Conservation (phyloP, 75 land plant genomes). For the Pinus tabuliformis region DNA sequence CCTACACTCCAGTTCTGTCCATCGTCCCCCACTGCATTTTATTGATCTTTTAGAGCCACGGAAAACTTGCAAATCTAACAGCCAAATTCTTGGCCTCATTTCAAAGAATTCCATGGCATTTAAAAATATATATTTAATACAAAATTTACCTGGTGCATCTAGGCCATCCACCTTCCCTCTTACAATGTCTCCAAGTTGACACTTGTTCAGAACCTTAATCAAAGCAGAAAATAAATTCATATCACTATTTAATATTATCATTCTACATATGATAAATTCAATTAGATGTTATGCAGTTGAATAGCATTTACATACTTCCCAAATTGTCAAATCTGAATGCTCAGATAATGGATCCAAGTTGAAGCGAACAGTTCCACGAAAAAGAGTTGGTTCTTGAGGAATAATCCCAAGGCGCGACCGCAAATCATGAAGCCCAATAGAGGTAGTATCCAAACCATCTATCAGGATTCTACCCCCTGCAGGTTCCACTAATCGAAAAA, state of each 20-base stretch:
- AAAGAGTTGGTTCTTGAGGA: slow-evolving; percentile 55
- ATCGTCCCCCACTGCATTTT: slow-evolving; percentile 21
- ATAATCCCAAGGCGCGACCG: slow-evolving; percentile 47
- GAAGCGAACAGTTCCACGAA: slow-evolving; percentile 42
- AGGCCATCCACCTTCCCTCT: slow-evolving; percentile 17
- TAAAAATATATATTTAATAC: not conserved
- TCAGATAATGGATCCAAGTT: slow-evolving; percentile 37
- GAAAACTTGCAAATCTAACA: not conserved
- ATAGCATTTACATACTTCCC: not conserved
- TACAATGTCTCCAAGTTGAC: slow-evolving; percentile 41
- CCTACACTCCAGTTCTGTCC: slow-evolving; percentile 39
- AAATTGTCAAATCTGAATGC: slow-evolving; percentile 2
- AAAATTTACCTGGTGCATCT: slow-evolving; percentile 4
- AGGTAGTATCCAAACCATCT: slow-evolving; percentile 36
- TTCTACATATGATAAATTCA: too few species aligned
- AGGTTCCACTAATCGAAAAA: slow-evolving; percentile 72
- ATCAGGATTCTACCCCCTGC: slow-evolving; percentile 51
- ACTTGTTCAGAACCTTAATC: slow-evolving; percentile 33
- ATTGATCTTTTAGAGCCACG: not conserved
- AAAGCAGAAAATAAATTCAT: too few species aligned
- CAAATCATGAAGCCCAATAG: slow-evolving; percentile 49
- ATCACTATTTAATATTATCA: too few species aligned
- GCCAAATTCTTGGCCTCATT: too few species aligned
- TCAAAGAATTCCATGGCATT: not conserved
- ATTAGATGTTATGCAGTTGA: not conserved